Evolutionary conservation across 2,329 filamentous ascomycete genomes (phyloP).

Genomic region (Colletotrichum gloeosporioides): DNA sequence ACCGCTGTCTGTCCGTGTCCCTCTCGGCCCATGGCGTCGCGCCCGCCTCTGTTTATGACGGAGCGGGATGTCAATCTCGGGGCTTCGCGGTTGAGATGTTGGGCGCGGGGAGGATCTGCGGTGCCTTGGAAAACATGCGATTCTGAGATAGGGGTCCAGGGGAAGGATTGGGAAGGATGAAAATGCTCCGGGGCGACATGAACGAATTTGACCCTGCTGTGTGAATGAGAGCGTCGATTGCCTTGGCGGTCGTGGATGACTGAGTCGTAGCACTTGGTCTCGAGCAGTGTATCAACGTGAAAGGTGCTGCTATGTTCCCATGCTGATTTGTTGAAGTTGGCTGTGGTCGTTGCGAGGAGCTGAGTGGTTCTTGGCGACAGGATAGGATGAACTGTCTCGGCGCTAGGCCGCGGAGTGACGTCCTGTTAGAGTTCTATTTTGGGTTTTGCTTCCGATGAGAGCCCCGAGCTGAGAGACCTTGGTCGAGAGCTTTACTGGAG

Average conservation of each 20-base stretch:
- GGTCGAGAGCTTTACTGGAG: background rate
- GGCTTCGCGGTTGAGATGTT: background rate
- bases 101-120: background rate
- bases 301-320: background rate
- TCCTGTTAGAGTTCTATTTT: background rate
- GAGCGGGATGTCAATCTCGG: background rate
- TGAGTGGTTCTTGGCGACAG: background rate
- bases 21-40: background rate
- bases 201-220: background rate
- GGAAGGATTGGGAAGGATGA: background rate
- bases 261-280: background rate
- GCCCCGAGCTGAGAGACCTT: background rate
- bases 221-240: background rate
- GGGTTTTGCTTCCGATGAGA: background rate
- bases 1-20: slow-evolving; percentile 11
- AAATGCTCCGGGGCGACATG: background rate
- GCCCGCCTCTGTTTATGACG: background rate
- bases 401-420: background rate
- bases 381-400: slow-evolving; percentile 1
- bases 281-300: background rate
- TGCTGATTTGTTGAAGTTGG: background rate
- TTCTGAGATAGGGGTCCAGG: background rate
- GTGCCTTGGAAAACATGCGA: background rate
- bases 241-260: background rate
- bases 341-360: background rate